Evolutionary conservation across 75 land plant species (phyloP).

Genomic region (Ceratopteris richardii): DNA sequence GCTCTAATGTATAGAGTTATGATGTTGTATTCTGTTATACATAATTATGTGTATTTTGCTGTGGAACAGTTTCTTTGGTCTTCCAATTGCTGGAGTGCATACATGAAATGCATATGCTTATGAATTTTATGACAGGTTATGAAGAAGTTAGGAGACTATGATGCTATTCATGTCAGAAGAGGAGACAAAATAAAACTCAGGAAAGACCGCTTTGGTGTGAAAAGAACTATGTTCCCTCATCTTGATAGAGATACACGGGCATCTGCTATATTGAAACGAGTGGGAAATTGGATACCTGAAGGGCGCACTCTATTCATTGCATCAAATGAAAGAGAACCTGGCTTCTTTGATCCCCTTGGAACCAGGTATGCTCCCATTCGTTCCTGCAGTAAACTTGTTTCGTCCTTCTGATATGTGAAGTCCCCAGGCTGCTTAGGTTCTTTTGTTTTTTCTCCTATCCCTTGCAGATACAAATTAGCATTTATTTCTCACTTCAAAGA

Average conservation of each 20-base stretch:
- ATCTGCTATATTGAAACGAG: conserved; percentile 52
- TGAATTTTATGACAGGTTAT: no score
- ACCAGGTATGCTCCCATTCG: conserved; percentile 38
- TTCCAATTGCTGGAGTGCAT: no score
- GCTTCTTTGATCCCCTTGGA: conserved; percentile 66
- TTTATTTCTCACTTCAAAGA: conserved; percentile 58
- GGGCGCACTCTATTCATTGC: conserved; percentile 84
- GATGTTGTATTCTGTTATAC: no score
- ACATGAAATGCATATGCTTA: no score
- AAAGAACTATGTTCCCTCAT: conserved; percentile 55
- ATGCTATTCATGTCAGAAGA: conserved; percentile 90
- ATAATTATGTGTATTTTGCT: no score
- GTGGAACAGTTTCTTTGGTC: no score
- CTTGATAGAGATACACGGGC: conserved; percentile 87
- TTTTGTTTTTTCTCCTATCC: no score
- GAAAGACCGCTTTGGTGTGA: conserved; percentile 73
- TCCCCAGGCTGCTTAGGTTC: no score
- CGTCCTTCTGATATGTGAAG: no score
- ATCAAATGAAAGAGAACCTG: conserved; percentile 76
- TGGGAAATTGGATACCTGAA: conserved; percentile 65
- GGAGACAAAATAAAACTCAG: conserved; percentile 77
- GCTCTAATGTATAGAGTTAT: no score
- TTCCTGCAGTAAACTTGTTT: not conserved
- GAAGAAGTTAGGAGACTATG: conserved; percentile 62
- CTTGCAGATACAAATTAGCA: conserved; percentile 63